These are phyloP conservation scores for Viola odorata DNA, from an alignment of 345 rosid genomes.

Conservation along the genomic window DNA sequence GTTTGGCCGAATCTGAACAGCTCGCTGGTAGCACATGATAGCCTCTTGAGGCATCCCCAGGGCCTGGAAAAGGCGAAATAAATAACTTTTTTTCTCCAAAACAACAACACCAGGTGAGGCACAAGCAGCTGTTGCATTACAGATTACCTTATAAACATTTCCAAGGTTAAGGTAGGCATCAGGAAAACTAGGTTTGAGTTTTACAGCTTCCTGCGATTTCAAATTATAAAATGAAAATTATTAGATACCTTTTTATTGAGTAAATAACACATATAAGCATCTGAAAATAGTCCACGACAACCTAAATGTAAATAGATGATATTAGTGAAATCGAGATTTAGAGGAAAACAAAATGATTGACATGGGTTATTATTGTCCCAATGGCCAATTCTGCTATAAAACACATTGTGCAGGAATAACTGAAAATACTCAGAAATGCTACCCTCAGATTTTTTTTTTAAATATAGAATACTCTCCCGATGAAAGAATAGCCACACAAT, in stretches of 20 bases:
- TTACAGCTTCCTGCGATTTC: slow-evolving; percentile 83
- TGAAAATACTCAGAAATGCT: too few species aligned
- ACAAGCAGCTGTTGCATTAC: slow-evolving; percentile 26
- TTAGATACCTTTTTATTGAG: neutral
- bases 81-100: slow-evolving; percentile 33
- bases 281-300: neutral
- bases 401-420: too few species aligned
- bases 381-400: too few species aligned
- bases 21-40: slow-evolving; percentile 79
- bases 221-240: slow-evolving; percentile 1
- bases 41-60: slow-evolving; percentile 96
- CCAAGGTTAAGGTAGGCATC: slow-evolving; percentile 98
- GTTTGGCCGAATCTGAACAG: slow-evolving; percentile 76
- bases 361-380: too few species aligned
- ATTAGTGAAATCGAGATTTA: too few species aligned
- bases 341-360: too few species aligned
- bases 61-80: slow-evolving; percentile 59
- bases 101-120: slow-evolving; percentile 21
- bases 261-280: neutral
- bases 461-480: too few species aligned
- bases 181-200: slow-evolving; percentile 76
- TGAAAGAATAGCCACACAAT: too few species aligned
- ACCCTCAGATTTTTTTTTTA: too few species aligned
- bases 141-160: slow-evolving; percentile 90
- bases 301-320: neutral